Percentiles rank a stretch among this genome's conserved stretches.
phyloP scores from a whole-genome alignment of 225 moss, liverwort and hornwort species.

The Physcomitrellopsis africana region DNA sequence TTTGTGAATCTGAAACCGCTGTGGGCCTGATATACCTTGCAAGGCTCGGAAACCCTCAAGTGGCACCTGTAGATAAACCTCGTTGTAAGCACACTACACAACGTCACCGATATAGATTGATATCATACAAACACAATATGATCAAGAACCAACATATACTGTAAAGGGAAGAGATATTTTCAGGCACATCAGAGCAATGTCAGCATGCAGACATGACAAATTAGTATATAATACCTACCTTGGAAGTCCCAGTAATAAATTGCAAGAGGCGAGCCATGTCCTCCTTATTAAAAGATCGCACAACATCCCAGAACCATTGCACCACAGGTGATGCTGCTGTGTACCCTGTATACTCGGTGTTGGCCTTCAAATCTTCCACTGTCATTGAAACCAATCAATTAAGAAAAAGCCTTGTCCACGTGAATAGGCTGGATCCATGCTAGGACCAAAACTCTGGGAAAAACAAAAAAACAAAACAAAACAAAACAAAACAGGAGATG shows the following conservation, averaged over 20 bases:
- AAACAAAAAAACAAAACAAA: background rate
- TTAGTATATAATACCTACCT: constrained; percentile 47
- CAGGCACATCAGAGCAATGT: background rate
- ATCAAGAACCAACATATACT: constrained; percentile 5
- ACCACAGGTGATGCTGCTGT: constrained; percentile 85
- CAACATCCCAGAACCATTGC: constrained; percentile 99
- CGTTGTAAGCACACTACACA: constrained; percentile 29
- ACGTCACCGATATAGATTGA: background rate
- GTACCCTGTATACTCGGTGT: constrained; percentile 96
- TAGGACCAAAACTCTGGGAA: background rate
- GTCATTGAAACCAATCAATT: constrained; percentile 26
- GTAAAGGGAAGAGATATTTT: background rate
- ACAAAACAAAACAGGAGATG: background rate
- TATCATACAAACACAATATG: background rate
- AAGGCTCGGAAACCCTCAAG: constrained; percentile 96
- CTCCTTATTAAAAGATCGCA: constrained; percentile 88
- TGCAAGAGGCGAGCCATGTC: constrained; percentile 97
- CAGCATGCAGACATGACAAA: background rate
- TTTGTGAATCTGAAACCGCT: constrained; percentile 95
- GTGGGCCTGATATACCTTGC: constrained; percentile 99
- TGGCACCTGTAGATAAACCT: constrained; percentile 64
- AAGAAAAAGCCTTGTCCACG: background rate
- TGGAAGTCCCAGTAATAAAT: constrained; percentile 96
- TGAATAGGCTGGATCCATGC: background rate
- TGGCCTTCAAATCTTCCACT: constrained; percentile 96